Conservation (phyloP, 208 protist genomes). For the Angomonas deanei region DNA sequence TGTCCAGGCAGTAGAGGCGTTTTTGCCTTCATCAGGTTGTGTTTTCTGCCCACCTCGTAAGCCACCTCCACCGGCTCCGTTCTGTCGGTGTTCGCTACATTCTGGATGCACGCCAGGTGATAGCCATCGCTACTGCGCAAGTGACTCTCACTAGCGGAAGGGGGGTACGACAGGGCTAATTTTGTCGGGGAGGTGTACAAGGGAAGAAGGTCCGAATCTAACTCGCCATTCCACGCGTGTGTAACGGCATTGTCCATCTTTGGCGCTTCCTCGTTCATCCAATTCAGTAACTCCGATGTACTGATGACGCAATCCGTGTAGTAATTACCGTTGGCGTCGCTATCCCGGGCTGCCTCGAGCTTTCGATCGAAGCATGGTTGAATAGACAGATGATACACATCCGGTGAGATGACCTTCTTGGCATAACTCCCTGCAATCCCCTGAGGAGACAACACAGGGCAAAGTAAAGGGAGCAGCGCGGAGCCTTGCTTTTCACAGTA, state of each 20-base stretch:
- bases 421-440: slow-evolving; percentile 95
- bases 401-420: slow-evolving; percentile 24
- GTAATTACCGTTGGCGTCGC: slow-evolving; percentile 8
- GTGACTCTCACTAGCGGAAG: neutral
- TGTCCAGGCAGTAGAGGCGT: slow-evolving; percentile 25
- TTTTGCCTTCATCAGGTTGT: slow-evolving; percentile 35
- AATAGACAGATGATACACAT: slow-evolving; percentile 92
- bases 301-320: slow-evolving; percentile 97
- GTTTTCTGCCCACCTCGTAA: slow-evolving; percentile 46
- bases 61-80: neutral
- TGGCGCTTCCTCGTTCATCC: slow-evolving; percentile 59
- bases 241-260: neutral
- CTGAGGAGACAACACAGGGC: slow-evolving; percentile 92
- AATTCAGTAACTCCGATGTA: slow-evolving; percentile 88
- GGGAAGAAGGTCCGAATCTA: slow-evolving; percentile 17
- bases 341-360: slow-evolving; percentile 93
- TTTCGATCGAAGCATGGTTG: slow-evolving; percentile 99
- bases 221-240: slow-evolving; percentile 34
- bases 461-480: slow-evolving; percentile 91
- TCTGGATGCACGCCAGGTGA: slow-evolving; percentile 35
- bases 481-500: slow-evolving; percentile 97
- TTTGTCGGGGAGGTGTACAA: neutral
- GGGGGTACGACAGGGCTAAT: neutral
- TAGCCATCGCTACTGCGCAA: slow-evolving; percentile 47
- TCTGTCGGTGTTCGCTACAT: neutral